Evolutionary conservation across 306 rosid genomes (phyloP), one percentile per base, ranked within the genome.

Genomic region (Spatholobus suberectus): DNA sequence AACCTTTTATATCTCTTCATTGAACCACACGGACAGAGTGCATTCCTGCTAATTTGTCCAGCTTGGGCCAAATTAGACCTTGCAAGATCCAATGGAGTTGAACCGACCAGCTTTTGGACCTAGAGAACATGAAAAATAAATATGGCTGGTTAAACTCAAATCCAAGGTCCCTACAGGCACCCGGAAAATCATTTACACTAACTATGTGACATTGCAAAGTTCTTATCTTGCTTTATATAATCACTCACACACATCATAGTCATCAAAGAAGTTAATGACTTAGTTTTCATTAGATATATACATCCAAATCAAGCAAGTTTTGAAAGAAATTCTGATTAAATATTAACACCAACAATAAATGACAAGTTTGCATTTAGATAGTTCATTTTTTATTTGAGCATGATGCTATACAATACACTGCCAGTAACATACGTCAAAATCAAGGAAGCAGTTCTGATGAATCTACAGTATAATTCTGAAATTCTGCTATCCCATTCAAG

Each of bases 1-100:
- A 75, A 96, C 99, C 99, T 73, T 87, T 96, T 96, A 81, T 93
- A 93, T 91, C 90, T 89, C 91, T 93, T 96, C 88, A 93, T 96
- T 23, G 98, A 96, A 80, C 98, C 98, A 85, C 99, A 96, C 12
- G 99, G 97, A 80, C 99, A 93, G 67, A 70, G 87, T 0, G 97
- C 97, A 83, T 92, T 96, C 87, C 96, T 86, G 84, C 99, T 92
- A 76, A 93, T 88, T 86, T 92, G 98, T 76, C 98, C 98, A 76
- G 86, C 79, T 85, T 93, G 77, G 15, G 97, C 99, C 88, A 96
- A 83, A 89, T 92, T 96, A 84, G 98, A 90, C 85, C 82, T 86
- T 35, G 99, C 99, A 78, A 89, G 59, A 70, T 92, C 98, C 81
- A 90, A 26, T 24, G 99, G 97, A 58, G 89, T 77, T 61, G 98